Percentiles rank a stretch among this genome's conserved stretches.
phyloP scores from a whole-genome alignment of 2,329 filamentous ascomycete genomes.

The Colletotrichum limetticola region DNA sequence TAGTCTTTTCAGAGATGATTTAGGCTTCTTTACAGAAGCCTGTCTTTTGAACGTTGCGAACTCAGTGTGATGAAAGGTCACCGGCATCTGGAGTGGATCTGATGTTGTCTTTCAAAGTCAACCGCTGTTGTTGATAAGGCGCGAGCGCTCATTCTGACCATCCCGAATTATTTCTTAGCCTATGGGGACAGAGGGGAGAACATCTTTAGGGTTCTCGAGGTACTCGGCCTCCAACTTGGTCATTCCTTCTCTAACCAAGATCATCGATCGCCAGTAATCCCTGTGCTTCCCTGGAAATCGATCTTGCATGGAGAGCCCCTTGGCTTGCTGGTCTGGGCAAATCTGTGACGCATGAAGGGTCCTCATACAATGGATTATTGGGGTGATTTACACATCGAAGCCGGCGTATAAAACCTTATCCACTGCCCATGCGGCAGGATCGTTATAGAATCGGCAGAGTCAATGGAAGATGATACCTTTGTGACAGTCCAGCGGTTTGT shows the following conservation, averaged over 20 bases:
- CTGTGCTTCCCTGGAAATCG: neutral
- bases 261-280: neutral
- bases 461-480: neutral
- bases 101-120: no score
- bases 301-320: neutral
- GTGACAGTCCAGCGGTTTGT: neutral
- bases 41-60: no score
- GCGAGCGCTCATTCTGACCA: no score
- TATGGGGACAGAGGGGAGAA: no score
- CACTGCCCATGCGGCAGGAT: neutral
- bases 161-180: no score
- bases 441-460: neutral
- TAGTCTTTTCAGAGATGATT: no score
- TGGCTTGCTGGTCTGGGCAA: neutral
- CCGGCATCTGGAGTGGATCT: no score
- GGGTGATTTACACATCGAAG: neutral
- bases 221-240: neutral
- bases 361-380: slow-evolving; percentile 21
- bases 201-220: neutral
- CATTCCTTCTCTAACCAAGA: neutral
- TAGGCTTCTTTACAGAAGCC: no score
- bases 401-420: neutral
- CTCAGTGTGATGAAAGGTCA: no score
- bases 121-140: no score
- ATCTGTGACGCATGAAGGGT: slow-evolving; percentile 20